Evolutionary conservation across 2,329 filamentous ascomycete species (phyloP), one percentile per base, ranked within the genome.

Genomic region (Calonectria pauciramosa): DNA sequence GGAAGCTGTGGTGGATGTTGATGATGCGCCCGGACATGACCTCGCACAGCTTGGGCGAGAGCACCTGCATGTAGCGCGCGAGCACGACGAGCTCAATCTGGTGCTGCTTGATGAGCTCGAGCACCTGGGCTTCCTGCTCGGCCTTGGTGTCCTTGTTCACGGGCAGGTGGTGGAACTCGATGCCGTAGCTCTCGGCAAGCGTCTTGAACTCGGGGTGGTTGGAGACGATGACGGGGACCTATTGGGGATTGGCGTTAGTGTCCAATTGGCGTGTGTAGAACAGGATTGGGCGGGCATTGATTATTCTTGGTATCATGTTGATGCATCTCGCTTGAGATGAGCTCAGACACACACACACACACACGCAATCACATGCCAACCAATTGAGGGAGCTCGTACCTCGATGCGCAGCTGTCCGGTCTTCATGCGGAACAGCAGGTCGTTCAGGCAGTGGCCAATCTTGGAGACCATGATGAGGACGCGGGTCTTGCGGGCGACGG

Each of bases 381-480:
- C 49, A 38, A 51, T 28, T 20, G 2, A 41, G 26, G n/a, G n/a
- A 23, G 26, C n/a, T 52, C 49, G 9, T 59, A 83, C 83, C 30
- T 96, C 94, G 79, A 96, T 93, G 81, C 89, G 90, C 69, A 97
- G 88, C 86, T 96, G 94, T 59, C 91, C 91, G 23, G 92, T 93
- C 84, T 93, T 93, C 82, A 93, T 91, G 71, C 95, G 92, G 91
- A 95, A 97, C 47, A 97, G 90, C 64, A 97, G 88, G 85, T 96
- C 94, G 85, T 96, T 96, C 69, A 96, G 88, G 84, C 94, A 96
- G 88, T 96, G 94, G 11, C 94, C 95, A 80, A 95, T 96, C 88
- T 96, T 96, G 81, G 94, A 96, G 36, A 96, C 95, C 94, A 97
- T 96, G 88, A 97, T 95, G 80, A 97, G 88, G 64, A 96, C 93